phyloP scores from a whole-genome alignment of 768 basidiomycete species.

The Cystofilobasidium ferigula region DNA sequence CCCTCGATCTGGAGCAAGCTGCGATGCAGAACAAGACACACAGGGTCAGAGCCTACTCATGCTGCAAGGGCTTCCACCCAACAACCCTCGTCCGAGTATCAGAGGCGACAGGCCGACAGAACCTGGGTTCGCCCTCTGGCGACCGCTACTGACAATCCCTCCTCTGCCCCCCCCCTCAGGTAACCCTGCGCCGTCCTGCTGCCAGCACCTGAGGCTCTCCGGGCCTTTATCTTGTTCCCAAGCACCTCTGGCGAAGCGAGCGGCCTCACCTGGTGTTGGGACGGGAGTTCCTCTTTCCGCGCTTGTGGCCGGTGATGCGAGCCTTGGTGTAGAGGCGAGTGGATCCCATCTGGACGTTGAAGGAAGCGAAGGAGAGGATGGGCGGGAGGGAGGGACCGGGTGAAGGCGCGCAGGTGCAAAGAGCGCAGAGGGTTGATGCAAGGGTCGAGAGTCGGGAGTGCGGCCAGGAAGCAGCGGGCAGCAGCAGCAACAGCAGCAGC shows the following conservation, averaged over 20 bases:
- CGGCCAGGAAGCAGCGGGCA: neutral
- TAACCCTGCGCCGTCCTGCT: too few species aligned
- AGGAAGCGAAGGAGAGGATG: neutral
- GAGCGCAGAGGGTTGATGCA: neutral
- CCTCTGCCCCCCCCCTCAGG: too few species aligned
- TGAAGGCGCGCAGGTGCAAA: neutral
- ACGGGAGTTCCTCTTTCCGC: constrained; percentile 89
- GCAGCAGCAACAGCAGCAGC: neutral
- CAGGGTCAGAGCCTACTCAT: neutral
- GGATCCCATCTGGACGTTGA: constrained; percentile 22
- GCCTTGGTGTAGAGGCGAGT: constrained; percentile 52
- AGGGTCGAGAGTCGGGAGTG: neutral
- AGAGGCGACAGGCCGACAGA: too few species aligned
- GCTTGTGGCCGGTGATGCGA: constrained; percentile 95
- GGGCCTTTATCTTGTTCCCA: too few species aligned
- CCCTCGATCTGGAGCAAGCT: constrained; percentile 89
- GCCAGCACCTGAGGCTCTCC: too few species aligned
- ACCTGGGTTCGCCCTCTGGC: too few species aligned
- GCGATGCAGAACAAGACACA: neutral
- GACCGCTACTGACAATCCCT: too few species aligned
- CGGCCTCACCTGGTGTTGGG: constrained; percentile 65
- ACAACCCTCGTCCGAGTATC: too few species aligned
- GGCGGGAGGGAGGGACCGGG: too few species aligned
- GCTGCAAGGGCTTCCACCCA: too few species aligned
- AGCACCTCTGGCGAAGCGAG: neutral